Evolutionary conservation across 1,139 yeast species (phyloP).

Genomic region (Yamadazyma mexicana): DNA sequence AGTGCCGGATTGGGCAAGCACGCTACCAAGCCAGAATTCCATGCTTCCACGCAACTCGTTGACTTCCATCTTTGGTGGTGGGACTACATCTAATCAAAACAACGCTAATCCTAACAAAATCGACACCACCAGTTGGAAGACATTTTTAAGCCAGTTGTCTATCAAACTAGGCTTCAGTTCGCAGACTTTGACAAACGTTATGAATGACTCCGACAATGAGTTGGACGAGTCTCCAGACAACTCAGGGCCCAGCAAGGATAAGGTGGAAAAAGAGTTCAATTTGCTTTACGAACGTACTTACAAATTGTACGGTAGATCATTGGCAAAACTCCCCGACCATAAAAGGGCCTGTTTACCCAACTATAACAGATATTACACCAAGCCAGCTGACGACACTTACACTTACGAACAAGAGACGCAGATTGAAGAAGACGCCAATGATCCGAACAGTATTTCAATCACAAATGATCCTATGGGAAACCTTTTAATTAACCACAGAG

Average conservation of each 20-base stretch:
- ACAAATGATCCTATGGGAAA: conserved; percentile 49
- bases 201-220: conserved; percentile 15
- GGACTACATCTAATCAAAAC: conserved; percentile 27
- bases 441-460: conserved; percentile 37
- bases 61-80: conserved; percentile 24
- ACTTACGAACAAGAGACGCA: conserved; percentile 24
- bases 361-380: conserved; percentile 33
- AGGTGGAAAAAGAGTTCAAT: conserved; percentile 36
- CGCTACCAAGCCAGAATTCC: conserved; percentile 35
- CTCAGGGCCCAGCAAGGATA: conserved; percentile 18
- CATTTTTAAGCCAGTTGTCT: conserved; percentile 36
- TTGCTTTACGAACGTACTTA: conserved; percentile 41
- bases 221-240: conserved; percentile 12
- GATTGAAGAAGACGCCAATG: conserved; percentile 27
- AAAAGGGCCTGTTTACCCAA: conserved; percentile 48
- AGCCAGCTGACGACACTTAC: conserved; percentile 15
- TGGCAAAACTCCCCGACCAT: conserved; percentile 37
- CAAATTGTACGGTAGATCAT: conserved; percentile 39
- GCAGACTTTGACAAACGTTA: conserved; percentile 31
- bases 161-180: conserved; percentile 40
- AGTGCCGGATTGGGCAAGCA: conserved; percentile 45
- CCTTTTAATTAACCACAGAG: conserved; percentile 35
- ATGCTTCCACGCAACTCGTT: conserved; percentile 23
- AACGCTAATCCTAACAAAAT: conserved; percentile 16
- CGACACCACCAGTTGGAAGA: conserved; percentile 41